These are phyloP conservation scores for Pestalotiopsis sp. DNA, from an alignment of 2,329 filamentous ascomycete species.

Conservation along the genomic window DNA sequence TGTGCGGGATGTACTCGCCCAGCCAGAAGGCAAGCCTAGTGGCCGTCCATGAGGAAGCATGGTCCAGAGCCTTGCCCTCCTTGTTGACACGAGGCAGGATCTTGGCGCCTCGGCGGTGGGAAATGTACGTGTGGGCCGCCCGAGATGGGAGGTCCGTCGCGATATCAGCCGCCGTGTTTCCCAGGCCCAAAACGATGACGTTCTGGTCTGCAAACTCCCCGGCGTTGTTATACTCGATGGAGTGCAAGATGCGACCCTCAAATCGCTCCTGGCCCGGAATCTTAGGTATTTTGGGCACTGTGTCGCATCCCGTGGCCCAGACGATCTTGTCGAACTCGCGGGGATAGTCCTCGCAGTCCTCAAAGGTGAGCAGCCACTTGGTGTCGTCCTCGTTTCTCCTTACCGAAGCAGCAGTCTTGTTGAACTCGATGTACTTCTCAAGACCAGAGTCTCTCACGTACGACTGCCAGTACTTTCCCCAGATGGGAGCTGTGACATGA, in stretches of 20 bases:
- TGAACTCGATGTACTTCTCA: conserved; percentile 7
- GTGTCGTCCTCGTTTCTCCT: neutral
- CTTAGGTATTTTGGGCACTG: neutral
- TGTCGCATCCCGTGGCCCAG: conserved; percentile 4
- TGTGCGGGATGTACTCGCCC: neutral
- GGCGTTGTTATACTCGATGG: neutral
- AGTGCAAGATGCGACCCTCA: conserved; percentile 1
- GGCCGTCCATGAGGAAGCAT: neutral
- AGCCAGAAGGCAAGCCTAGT: neutral
- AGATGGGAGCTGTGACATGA: neutral
- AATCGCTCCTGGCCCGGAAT: neutral
- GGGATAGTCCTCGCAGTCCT: neutral
- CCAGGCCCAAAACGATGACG: neutral
- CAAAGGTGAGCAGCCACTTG: conserved; percentile 1
- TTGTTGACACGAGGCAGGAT: conserved; percentile 5
- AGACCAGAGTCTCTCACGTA: neutral
- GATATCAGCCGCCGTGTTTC: conserved; percentile 4
- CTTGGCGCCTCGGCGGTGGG: neutral
- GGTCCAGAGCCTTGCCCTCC: conserved; percentile 4
- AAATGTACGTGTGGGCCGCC: neutral
- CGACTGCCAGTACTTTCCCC: conserved; percentile 3
- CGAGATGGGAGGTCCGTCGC: neutral
- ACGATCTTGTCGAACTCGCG: conserved; percentile 9
- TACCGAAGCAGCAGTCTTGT: neutral
- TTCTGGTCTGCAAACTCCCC: conserved; percentile 1